Evolutionary conservation across 129 eudicot species (phyloP).

Genomic region (Flaveria sonorensis): DNA sequence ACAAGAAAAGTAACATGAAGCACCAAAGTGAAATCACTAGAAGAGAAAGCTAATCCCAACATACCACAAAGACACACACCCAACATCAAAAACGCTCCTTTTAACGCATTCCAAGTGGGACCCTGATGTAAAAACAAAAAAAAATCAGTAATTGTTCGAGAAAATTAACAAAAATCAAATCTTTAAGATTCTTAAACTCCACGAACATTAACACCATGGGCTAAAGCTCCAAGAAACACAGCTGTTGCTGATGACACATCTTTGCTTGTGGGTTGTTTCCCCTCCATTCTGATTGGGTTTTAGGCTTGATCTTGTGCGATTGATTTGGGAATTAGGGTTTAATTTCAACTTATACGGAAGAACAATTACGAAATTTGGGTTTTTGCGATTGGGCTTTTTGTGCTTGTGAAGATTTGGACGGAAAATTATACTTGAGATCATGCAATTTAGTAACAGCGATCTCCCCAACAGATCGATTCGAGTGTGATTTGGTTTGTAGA

Average conservation of each 20-base stretch:
- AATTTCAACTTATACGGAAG: neutral
- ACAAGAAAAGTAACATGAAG: conserved; percentile 80
- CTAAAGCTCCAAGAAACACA: conserved; percentile 75
- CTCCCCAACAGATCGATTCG: neutral
- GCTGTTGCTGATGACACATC: conserved; percentile 68
- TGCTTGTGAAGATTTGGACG: neutral
- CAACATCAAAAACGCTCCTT: conserved; percentile 77
- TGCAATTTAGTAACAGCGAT: conserved; percentile 8
- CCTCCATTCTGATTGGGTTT: conserved; percentile 45
- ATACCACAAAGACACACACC: conserved; percentile 77
- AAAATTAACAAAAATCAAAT: neutral
- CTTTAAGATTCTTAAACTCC: neutral
- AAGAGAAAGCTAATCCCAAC: conserved; percentile 85
- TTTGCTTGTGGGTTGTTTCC: conserved; percentile 35
- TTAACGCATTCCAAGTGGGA: conserved; percentile 88
- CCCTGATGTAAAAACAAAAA: conserved; percentile 56
- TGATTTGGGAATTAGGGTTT: conserved; percentile 30
- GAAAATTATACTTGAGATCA: neutral
- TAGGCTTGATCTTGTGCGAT: conserved; percentile 6
- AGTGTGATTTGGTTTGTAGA: neutral
- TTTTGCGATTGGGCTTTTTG: neutral
- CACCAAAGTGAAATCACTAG: conserved; percentile 65
- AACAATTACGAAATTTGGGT: neutral
- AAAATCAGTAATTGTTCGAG: conserved; percentile 16
- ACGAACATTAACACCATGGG: conserved; percentile 89